Percentiles rank a stretch among this genome's conserved stretches.
These are phyloP conservation scores for Monascus purpureus DNA, from an alignment of 495 filamentous ascomycete species.

Conservation along the genomic window DNA sequence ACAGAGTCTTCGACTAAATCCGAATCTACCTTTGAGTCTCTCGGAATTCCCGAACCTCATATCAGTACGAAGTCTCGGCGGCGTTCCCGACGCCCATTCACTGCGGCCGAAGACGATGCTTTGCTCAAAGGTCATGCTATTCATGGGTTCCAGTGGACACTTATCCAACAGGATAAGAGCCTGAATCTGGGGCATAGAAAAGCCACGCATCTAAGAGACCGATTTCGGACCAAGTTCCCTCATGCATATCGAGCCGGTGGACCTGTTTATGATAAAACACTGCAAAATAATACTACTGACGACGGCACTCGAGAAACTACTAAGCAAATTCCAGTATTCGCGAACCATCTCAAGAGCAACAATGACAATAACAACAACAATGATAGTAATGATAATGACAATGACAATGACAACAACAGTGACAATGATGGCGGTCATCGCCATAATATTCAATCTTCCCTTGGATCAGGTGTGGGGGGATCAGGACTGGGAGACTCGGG, in stretches of 20 bases:
- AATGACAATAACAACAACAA: slow-evolving; percentile 6
- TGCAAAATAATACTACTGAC: slow-evolving; percentile 1
- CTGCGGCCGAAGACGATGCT: slow-evolving; percentile 59
- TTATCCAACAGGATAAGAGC: slow-evolving; percentile 57
- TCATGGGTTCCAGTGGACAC: slow-evolving; percentile 69
- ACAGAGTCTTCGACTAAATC: slow-evolving; percentile 14
- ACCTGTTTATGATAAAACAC: slow-evolving; percentile 21
- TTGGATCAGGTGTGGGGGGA: slow-evolving; percentile 2
- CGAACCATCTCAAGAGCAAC: slow-evolving; percentile 1
- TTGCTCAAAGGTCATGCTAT: slow-evolving; percentile 60
- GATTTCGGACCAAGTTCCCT: slow-evolving; percentile 69
- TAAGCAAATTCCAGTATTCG: slow-evolving; percentile 1
- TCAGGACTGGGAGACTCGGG: slow-evolving; percentile 14
- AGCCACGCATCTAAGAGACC: slow-evolving; percentile 69
- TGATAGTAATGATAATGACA: too few relatives aligned
- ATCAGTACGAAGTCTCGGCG: slow-evolving; percentile 22
- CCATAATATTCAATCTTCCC: too few relatives aligned
- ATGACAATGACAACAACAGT: too few relatives aligned
- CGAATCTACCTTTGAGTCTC: slow-evolving; percentile 16
- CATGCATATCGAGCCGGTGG: slow-evolving; percentile 49
- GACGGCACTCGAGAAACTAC: slow-evolving; percentile 2
- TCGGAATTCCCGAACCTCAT: slow-evolving; percentile 25
- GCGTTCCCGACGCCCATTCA: slow-evolving; percentile 45
- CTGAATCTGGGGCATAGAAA: slow-evolving; percentile 52
- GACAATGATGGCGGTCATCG: too few relatives aligned